Evolutionary conservation across 2,329 filamentous ascomycete genomes (phyloP).

Genomic region (Thelonectria discophora): DNA sequence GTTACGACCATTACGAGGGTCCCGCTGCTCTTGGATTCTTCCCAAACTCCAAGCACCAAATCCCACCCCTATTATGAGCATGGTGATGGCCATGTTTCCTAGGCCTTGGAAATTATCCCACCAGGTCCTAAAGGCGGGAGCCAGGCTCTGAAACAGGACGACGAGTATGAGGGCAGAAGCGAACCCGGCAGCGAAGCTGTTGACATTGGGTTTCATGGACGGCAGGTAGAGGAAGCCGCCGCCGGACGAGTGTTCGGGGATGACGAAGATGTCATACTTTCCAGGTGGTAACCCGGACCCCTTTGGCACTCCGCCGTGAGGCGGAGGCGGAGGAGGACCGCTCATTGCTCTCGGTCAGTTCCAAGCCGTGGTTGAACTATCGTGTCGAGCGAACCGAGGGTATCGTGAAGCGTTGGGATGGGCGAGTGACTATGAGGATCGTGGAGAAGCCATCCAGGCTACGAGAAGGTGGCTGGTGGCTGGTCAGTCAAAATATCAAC

Average conservation of each 20-base stretch:
- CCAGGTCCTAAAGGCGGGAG: conserved; percentile 79
- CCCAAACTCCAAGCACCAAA: conserved; percentile 76
- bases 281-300: conserved; percentile 79
- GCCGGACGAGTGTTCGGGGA: conserved; percentile 89
- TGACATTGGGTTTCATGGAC: conserved; percentile 83
- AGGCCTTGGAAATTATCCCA: conserved; percentile 74
- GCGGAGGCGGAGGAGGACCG: conserved; percentile 82
- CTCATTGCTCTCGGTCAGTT: conserved; percentile 51
- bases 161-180: conserved; percentile 78
- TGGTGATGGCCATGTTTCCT: conserved; percentile 75
- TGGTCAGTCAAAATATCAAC: conserved; percentile 27
- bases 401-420: conserved; percentile 28
- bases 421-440: conserved; percentile 40
- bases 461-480: conserved; percentile 27
- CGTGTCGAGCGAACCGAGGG: conserved; percentile 7
- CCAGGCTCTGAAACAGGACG: conserved; percentile 75
- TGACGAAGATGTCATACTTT: conserved; percentile 97
- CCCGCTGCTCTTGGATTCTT: conserved; percentile 46
- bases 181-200: conserved; percentile 91
- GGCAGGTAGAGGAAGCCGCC: conserved; percentile 94
- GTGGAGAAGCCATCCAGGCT: conserved; percentile 45
- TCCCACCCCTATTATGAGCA: conserved; percentile 77
- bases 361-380: conserved; percentile 26
- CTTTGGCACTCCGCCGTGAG: conserved; percentile 82
- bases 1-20: conserved; percentile 34